Evolutionary conservation across 352 stramenopile genomes (phyloP), one percentile per base, ranked within the genome.

Genomic region (Phytopythium kandeliae): DNA sequence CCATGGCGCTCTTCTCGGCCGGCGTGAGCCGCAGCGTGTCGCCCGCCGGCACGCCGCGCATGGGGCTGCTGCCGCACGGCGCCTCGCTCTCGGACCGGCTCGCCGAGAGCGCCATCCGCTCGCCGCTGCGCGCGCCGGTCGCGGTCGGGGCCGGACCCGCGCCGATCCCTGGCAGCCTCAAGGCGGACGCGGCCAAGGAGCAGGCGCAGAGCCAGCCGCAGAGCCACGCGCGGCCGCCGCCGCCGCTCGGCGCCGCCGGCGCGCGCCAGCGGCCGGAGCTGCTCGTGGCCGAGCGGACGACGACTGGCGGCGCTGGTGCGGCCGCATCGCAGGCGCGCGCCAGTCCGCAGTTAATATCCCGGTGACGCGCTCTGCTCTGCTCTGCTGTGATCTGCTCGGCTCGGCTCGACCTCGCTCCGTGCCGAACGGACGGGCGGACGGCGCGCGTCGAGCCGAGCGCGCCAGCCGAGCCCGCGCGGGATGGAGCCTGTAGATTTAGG

Each of bases 281-380:
- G 55, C 38, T 67, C 45, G 51, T 73, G 37, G 55, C 69, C 54
- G 61, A 80, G 46, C 64, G 70, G 64, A n/a, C n/a, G n/a, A n/a
- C n/a, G n/a, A n/a, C n/a, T n/a, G n/a, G n/a, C n/a, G n/a, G n/a
- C n/a, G n/a, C n/a, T n/a, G n/a, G n/a, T n/a, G n/a, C n/a, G n/a
- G n/a, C n/a, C n/a, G n/a, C n/a, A n/a, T n/a, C n/a, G n/a, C 46
- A 28, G 22, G 26, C 43, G 17, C 43, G 30, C 25, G 19, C 46
- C 19, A 19, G 46, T 21, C 28, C 46, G 46, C 46, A 25, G 25
- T 21, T 51, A 42, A 51, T 51, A 42, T 42, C 46, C 4, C 28
- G 46, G 21, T 51, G 46, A n/a, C n/a, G n/a, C n/a, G n/a, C n/a
- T n/a, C n/a, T n/a, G n/a, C n/a, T n/a, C n/a, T n/a, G n/a, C n/a